Evolutionary conservation across 495 filamentous ascomycete species (phyloP).

Genomic region (Podospora pseudopauciseta): DNA sequence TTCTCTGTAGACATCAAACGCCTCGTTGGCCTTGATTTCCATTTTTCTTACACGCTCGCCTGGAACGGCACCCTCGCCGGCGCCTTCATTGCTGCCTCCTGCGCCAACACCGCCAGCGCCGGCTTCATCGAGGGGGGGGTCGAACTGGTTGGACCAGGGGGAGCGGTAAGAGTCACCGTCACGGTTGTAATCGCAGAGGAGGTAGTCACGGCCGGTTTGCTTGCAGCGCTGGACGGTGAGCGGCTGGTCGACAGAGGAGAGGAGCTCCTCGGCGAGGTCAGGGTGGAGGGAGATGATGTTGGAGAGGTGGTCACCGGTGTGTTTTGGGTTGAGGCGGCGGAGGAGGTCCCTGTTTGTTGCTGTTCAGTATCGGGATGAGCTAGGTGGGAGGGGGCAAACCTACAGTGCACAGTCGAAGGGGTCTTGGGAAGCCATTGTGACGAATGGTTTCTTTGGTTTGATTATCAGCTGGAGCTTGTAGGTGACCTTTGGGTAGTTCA

Average conservation of each 20-base stretch:
- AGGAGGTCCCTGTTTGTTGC: conserved; percentile 76
- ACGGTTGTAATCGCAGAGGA: conserved; percentile 99
- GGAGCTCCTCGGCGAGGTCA: conserved; percentile 92
- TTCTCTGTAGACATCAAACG: conserved; percentile 94
- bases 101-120: conserved; percentile 39
- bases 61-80: conserved; percentile 65
- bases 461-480: neutral
- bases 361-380: neutral
- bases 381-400: conserved; percentile 27
- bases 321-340: conserved; percentile 91
- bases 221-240: conserved; percentile 79
- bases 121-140: conserved; percentile 65
- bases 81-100: conserved; percentile 41
- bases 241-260: conserved; percentile 94
- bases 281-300: conserved; percentile 82
- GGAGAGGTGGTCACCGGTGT: conserved; percentile 79
- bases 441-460: neutral
- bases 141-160: conserved; percentile 98
- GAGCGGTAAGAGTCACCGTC: conserved; percentile 96
- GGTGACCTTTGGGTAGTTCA: neutral
- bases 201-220: conserved; percentile 88
- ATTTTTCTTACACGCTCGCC: conserved; percentile 87
- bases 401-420: conserved; percentile 82
- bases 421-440: conserved; percentile 48
- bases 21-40: conserved; percentile 90